phyloP scores from a whole-genome alignment of 305 asterid genomes.

The Fraxinus baroniana region DNA sequence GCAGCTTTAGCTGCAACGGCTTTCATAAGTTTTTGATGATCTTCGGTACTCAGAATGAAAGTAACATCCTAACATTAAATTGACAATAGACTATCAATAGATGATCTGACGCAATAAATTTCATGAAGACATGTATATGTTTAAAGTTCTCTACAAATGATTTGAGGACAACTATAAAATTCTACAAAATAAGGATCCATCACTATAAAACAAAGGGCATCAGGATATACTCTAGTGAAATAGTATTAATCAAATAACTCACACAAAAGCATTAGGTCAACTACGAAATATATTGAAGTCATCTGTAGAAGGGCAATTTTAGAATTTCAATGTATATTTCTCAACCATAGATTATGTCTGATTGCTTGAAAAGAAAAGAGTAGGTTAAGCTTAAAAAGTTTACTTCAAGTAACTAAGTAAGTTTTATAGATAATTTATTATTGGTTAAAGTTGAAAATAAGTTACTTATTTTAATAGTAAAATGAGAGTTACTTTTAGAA shows the following conservation, averaged over 20 bases:
- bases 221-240: neutral
- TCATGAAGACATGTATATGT: neutral
- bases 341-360: neutral
- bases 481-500: neutral
- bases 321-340: neutral
- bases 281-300: neutral
- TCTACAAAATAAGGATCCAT: neutral
- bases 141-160: neutral
- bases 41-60: conserved; percentile 85
- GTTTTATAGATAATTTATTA: neutral
- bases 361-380: neutral
- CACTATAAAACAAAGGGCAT: neutral
- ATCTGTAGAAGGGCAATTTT: neutral
- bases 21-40: conserved; percentile 79
- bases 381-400: neutral
- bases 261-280: neutral
- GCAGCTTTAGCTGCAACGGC: conserved; percentile 75
- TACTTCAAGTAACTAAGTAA: neutral
- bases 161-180: neutral
- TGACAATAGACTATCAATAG: neutral
- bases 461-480: neutral
- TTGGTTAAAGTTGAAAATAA: neutral
- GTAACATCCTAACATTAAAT: conserved; percentile 61
- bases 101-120: neutral
- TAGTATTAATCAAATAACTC: neutral